phyloP scores from a whole-genome alignment of 176 grass and related monocot genomes.

The Oryza glaberrima region DNA sequence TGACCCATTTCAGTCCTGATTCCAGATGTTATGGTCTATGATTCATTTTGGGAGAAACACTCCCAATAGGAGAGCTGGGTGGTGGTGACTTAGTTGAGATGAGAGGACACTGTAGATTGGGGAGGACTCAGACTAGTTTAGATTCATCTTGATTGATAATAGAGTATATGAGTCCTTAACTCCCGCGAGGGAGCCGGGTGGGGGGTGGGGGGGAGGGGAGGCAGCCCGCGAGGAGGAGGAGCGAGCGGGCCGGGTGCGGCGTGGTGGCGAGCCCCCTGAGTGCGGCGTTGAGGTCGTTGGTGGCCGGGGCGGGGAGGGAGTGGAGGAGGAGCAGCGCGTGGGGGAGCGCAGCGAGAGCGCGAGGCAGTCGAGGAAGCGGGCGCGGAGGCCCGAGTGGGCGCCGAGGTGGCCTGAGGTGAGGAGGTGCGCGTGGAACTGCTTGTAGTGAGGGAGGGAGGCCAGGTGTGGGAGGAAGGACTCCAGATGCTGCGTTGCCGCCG shows the following conservation, averaged over 20 bases:
- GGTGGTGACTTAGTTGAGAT: too few species aligned
- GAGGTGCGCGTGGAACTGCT: conserved; percentile 77
- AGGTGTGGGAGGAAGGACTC: conserved; percentile 51
- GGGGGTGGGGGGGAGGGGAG: conserved; percentile 27
- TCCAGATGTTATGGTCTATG: too few species aligned
- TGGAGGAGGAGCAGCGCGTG: conserved; percentile 65
- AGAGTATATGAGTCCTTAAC: too few species aligned
- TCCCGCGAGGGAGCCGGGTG: neutral
- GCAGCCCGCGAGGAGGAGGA: conserved; percentile 60
- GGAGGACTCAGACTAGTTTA: too few species aligned
- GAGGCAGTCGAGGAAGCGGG: conserved; percentile 62
- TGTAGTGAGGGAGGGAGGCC: conserved; percentile 48
- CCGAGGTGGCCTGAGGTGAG: conserved; percentile 57
- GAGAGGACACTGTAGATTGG: too few species aligned
- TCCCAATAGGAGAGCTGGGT: too few species aligned
- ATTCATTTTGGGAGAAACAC: too few species aligned
- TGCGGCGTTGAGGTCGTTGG: conserved; percentile 76
- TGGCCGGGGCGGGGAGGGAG: conserved; percentile 50
- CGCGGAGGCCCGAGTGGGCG: conserved; percentile 31
- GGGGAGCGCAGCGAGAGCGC: conserved; percentile 57
- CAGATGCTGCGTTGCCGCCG: conserved; percentile 41
- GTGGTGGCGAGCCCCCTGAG: conserved; percentile 66
- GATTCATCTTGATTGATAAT: too few species aligned
- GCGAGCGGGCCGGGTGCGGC: conserved; percentile 45
- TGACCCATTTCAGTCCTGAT: too few species aligned